Base-by-base conservation (phyloP, 305 asterid genomes). In the Fraxinus nigra region DNA sequence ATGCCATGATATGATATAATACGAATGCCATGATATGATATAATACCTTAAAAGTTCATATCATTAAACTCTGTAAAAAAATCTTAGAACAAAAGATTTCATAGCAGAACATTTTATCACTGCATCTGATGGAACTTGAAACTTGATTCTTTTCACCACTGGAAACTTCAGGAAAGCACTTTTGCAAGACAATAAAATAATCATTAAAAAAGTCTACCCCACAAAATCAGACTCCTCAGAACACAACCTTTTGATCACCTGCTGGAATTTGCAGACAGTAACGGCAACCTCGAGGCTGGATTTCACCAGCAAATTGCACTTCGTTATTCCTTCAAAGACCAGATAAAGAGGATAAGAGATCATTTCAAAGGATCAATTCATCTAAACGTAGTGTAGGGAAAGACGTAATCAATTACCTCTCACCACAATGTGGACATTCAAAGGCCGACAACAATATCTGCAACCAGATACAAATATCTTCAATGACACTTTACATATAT, bases 281-380 rank as follows among this genome's bases (percentile, higher is more conserved):
- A 79, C 82, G 85, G 87, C 98, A 93, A 75, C 99, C 98, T 85
- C 90, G 92, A 37, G 97, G 94, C 86, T 97, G 98, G 59, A 94
- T 91, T 85, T 94, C 99, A 85, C 98, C 98, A 78, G 98, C 98
- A 85, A 93, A 94, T 81, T 94, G 98, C 85, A 93, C 99, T 85
- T 91, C 97, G 85, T 93, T 97, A 84, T 97, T 94, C 92, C 99
- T 96, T 82, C 40, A 86, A 18, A 80, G 38, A 24, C 24, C 81
- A 83, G 59, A 83, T 35, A 69, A 43, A 67, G 77, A 65, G 75
- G 22, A 78, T 79, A 82, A 89, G 86, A 78, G 20, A 74, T 18
- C 40, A 33, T 30, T 54, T 22, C 63, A n/a, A n/a, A 48, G 22
- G 32, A 77, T 46, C 16, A 38, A 59, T 54, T 61, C 28, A 5